Base-by-base conservation (phyloP, 768 basidiomycete species). In the Phlebiopsis gigantea region DNA sequence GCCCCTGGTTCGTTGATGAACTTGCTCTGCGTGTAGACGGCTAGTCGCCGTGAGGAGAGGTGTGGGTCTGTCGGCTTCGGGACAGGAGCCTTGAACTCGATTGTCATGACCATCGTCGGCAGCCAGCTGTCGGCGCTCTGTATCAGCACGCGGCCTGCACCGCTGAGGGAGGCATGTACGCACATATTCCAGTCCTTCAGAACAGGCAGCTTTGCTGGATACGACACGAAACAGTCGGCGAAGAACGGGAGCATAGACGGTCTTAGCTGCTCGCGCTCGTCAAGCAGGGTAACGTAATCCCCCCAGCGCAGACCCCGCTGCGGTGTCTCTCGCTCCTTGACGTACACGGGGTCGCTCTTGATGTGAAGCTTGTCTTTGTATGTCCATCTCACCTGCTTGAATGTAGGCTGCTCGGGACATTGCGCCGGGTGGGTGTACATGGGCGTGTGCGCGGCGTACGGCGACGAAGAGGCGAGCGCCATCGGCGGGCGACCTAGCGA, bases 21-120 rank as follows among this genome's bases (percentile, higher is more conserved):
- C 6, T 73, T 73, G 0, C 80, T 76, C 14, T 69, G 69, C 17
- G 78, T 75, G 63, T 82, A 86, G 2, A 87, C 21, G 1, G 80
- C 85, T 7, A 86, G 79, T 0, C 81, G 84, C 9, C 82, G 77
- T 55, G 66, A 59, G 0, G 84, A 74, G 63, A 80, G 70, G 9
- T 63, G 61, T 24, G 59, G 10, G 24, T 57, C 58, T 4, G 73
- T 75, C 12, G 77, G 70, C 19, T 62, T 63, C 6, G 84, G 81
- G 39, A 87, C 75, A 12, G 79, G 79, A 30, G 75, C 75, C 63
- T 84, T 86, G 73, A 85, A 88, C 59, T 87, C 84, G 22, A 88
- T 59, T 0, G 79, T 71, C 57, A 87, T 71, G 0, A 77, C 74
- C 70, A 88, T 73, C 0, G 87, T 88, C 14, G 84, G 83, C 63